A percentile compares a stretch with the other conserved stretches of the same genome.
phyloP scores from a whole-genome alignment of 768 basidiomycete species.

The Tulasnella sp. region DNA sequence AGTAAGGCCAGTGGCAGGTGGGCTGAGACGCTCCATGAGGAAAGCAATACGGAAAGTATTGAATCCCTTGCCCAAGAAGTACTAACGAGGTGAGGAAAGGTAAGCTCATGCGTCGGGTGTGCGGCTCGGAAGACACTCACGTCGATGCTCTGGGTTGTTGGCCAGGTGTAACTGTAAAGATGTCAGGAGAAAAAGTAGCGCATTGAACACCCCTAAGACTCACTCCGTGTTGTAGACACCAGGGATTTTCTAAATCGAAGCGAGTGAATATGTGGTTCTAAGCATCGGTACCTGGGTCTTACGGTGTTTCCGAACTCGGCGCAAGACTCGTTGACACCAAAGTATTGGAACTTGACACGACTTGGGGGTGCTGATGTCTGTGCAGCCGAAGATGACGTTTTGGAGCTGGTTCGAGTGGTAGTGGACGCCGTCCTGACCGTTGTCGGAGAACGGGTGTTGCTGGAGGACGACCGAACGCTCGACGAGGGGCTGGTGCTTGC shows the following conservation, averaged over 20 bases:
- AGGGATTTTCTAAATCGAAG: conserved; percentile 30
- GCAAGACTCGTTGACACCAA: conserved; percentile 51
- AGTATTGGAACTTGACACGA: conserved; percentile 40
- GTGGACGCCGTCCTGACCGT: conserved; percentile 20
- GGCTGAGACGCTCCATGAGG: conserved; percentile 43
- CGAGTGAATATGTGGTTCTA: not conserved
- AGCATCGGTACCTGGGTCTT: not conserved
- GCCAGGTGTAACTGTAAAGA: conserved; percentile 36
- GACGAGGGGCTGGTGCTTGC: conserved; percentile 15
- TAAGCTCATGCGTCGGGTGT: not conserved
- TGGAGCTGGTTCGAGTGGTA: not conserved
- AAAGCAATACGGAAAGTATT: conserved; percentile 33
- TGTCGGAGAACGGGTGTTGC: conserved; percentile 23
- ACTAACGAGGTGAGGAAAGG: conserved; percentile 24
- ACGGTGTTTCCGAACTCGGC: conserved; percentile 44
- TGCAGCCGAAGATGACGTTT: not conserved
- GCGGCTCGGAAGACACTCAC: conserved; percentile 19
- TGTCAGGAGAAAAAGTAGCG: not conserved
- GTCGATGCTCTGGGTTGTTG: conserved; percentile 33
- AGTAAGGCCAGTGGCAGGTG: conserved; percentile 41
- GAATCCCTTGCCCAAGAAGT: conserved; percentile 44
- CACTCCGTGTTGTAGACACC: conserved; percentile 32
- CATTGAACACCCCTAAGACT: not conserved
- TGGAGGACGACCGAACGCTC: conserved; percentile 24
- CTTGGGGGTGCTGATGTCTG: not conserved